Evolutionary conservation across 1,139 yeast genomes (phyloP).

Genomic region (Scheffersomyces titani): DNA sequence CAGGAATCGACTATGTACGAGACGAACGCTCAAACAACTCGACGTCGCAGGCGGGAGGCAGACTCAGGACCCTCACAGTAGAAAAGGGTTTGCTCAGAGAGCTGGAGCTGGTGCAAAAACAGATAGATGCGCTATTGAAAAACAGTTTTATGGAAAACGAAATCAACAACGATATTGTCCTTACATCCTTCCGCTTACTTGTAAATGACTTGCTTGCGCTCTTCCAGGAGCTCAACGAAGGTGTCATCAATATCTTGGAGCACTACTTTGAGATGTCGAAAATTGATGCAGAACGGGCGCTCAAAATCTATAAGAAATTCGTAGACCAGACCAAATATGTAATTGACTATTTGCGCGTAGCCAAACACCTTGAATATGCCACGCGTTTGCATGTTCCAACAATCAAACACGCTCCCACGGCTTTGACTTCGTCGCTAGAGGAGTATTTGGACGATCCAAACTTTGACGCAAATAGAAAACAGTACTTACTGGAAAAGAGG

Average conservation of each 20-base stretch:
- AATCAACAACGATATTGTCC: constrained; percentile 75
- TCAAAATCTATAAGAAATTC: constrained; percentile 79
- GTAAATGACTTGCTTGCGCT: constrained; percentile 83
- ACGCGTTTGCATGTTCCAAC: constrained; percentile 93
- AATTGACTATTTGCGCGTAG: constrained; percentile 82
- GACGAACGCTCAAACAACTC: constrained; percentile 58
- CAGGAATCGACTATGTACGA: constrained; percentile 76
- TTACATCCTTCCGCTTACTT: constrained; percentile 82
- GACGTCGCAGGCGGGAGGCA: constrained; percentile 54
- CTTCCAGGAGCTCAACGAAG: constrained; percentile 90
- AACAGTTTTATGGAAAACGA: constrained; percentile 77
- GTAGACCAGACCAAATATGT: constrained; percentile 87
- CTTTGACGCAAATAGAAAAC: constrained; percentile 76
- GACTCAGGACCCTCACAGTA: constrained; percentile 62
- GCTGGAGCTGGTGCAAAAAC: constrained; percentile 80
- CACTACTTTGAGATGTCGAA: constrained; percentile 92
- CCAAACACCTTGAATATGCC: constrained; percentile 82
- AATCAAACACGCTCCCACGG: constrained; percentile 95
- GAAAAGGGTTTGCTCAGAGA: constrained; percentile 86
- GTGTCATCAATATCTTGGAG: constrained; percentile 88
- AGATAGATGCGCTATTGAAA: constrained; percentile 71
- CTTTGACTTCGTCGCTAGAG: constrained; percentile 80
- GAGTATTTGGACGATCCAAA: constrained; percentile 88
- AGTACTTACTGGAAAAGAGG: constrained; percentile 64
- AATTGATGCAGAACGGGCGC: constrained; percentile 82